Conservation (phyloP, 306 rosid species). For the Lathyrus tuberosus region DNA sequence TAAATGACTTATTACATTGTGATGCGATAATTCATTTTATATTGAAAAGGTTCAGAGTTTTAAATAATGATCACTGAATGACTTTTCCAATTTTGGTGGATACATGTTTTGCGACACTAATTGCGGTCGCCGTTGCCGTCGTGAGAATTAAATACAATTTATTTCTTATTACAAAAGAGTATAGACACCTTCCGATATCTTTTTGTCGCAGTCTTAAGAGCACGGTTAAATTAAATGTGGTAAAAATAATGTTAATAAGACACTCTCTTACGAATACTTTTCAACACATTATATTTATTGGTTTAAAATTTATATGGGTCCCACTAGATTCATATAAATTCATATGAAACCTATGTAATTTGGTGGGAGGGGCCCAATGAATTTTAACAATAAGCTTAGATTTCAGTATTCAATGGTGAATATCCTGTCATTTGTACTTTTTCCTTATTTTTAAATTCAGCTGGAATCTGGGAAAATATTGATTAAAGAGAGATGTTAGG, state of each 20-base stretch:
- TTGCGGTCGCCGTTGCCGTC: too few species aligned
- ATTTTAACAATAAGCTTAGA: background rate
- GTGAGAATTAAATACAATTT: too few species aligned
- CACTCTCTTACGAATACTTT: too few species aligned
- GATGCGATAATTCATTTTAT: background rate
- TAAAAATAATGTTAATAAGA: too few species aligned
- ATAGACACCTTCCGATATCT: too few species aligned
- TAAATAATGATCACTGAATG: too few species aligned
- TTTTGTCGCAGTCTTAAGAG: too few species aligned
- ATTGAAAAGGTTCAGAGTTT: background rate
- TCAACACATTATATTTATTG: background rate
- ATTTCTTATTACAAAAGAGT: too few species aligned
- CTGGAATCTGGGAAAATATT: background rate
- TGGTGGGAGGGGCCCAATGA: background rate
- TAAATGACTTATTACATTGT: background rate
- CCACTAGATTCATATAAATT: too few species aligned
- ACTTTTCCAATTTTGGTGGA: too few species aligned
- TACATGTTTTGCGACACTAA: too few species aligned
- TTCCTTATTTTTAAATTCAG: background rate
- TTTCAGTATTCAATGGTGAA: background rate
- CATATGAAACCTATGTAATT: background rate
- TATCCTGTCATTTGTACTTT: background rate
- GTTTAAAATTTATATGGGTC: background rate
- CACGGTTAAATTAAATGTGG: too few species aligned
- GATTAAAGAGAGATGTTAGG: constrained; percentile 5